Percentiles rank a stretch among this genome's conserved stretches.
phyloP scores from a whole-genome alignment of 495 filamentous ascomycete genomes.

The Durotheca rogersii region DNA sequence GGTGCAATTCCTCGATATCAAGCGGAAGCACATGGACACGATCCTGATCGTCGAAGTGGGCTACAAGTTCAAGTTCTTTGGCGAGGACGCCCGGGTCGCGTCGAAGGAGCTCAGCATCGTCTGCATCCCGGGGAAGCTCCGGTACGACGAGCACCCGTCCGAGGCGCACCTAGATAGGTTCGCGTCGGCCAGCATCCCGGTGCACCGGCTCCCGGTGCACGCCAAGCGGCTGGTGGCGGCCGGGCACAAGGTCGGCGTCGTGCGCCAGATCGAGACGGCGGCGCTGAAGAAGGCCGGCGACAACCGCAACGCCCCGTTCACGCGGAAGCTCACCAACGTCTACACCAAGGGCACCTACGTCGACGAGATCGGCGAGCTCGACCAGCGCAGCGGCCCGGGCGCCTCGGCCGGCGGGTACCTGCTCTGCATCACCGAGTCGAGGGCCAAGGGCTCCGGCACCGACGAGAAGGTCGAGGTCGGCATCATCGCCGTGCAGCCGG shows the following conservation, averaged over 20 bases:
- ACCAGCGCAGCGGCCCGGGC: constrained; percentile 50
- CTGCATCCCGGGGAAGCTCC: constrained; percentile 92
- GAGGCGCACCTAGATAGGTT: constrained; percentile 93
- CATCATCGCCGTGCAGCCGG: constrained; percentile 91
- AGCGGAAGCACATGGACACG: constrained; percentile 86
- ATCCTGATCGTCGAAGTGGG: constrained; percentile 90
- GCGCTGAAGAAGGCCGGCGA: constrained; percentile 94
- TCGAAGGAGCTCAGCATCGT: constrained; percentile 92
- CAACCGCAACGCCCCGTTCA: constrained; percentile 90
- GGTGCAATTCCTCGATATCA: constrained; percentile 89
- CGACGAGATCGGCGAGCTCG: constrained; percentile 85
- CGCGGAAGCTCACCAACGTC: constrained; percentile 88
- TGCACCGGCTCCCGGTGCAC: constrained; percentile 89
- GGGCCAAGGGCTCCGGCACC: constrained; percentile 79
- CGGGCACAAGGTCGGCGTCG: constrained; percentile 94
- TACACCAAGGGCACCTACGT: constrained; percentile 99
- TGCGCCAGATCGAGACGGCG: constrained; percentile 96
- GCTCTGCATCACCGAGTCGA: constrained; percentile 87
- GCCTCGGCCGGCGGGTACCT: constrained; percentile 83
- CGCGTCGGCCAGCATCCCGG: constrained; percentile 92
- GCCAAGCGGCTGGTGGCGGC: constrained; percentile 90
- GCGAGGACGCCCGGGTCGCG: constrained; percentile 90
- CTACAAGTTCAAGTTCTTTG: constrained; percentile 97
- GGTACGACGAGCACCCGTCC: constrained; percentile 93
- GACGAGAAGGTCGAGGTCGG: constrained; percentile 94